These are phyloP conservation scores for Magnaporthiopsis incrustans DNA, from an alignment of 2,329 filamentous ascomycete species.

Conservation along the genomic window DNA sequence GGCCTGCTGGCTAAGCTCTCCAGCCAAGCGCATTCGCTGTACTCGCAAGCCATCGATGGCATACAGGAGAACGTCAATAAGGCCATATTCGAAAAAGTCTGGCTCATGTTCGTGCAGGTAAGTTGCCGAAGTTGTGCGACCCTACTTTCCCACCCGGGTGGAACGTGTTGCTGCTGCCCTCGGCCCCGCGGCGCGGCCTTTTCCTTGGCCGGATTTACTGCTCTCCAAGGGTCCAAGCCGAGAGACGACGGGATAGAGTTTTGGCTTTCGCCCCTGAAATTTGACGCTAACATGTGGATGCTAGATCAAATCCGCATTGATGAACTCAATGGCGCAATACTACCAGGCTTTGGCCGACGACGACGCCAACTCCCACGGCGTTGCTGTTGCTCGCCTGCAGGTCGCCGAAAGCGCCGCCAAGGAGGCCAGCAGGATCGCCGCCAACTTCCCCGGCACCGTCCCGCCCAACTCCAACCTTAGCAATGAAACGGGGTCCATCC, in stretches of 20 bases:
- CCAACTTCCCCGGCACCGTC: slow-evolving; percentile 70
- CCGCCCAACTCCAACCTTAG: slow-evolving; percentile 76
- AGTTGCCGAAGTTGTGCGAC: slow-evolving; percentile 16
- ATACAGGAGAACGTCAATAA: slow-evolving; percentile 88
- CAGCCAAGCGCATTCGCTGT: slow-evolving; percentile 82
- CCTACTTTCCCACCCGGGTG: neutral
- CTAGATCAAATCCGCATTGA: slow-evolving; percentile 66
- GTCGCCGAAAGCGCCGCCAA: slow-evolving; percentile 70
- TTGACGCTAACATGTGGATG: slow-evolving; percentile 13
- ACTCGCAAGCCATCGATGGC: slow-evolving; percentile 79
- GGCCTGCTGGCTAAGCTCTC: slow-evolving; percentile 87
- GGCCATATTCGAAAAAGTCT: slow-evolving; percentile 89
- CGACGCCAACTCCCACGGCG: slow-evolving; percentile 78
- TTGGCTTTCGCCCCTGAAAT: neutral
- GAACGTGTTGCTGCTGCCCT: neutral
- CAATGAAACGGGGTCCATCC: slow-evolving; percentile 64
- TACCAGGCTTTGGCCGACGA: slow-evolving; percentile 89
- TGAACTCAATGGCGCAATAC: slow-evolving; percentile 83
- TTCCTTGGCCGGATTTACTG: neutral
- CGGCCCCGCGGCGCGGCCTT: neutral
- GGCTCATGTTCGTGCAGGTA: slow-evolving; percentile 76
- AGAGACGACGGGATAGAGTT: neutral
- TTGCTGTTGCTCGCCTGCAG: slow-evolving; percentile 75
- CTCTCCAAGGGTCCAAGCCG: neutral
- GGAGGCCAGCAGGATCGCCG: slow-evolving; percentile 69